Conservation (phyloP, 345 rosid species). For the Citrus maxima region DNA sequence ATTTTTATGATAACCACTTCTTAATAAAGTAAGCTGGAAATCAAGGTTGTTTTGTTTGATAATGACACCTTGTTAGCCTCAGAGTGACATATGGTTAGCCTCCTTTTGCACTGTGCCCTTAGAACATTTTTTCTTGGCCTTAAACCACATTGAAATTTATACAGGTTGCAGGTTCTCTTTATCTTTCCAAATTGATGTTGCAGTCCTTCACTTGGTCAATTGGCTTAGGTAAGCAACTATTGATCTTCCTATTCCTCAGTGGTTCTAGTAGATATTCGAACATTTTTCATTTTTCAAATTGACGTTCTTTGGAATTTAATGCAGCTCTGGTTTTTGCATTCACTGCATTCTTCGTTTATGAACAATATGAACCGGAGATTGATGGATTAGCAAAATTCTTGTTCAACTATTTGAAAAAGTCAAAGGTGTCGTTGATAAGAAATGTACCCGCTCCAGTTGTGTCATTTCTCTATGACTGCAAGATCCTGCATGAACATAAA, state of each 20-base stretch:
- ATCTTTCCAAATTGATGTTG: constrained; percentile 40
- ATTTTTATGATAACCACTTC: neutral
- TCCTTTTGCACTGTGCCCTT: neutral
- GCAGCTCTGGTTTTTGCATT: constrained; percentile 69
- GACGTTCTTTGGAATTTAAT: constrained; percentile 19
- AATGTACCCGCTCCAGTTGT: constrained; percentile 27
- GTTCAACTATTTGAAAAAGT: constrained; percentile 13
- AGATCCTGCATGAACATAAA: constrained; percentile 8
- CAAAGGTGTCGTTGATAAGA: constrained; percentile 28
- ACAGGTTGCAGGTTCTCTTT: constrained; percentile 48
- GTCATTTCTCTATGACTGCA: constrained; percentile 16
- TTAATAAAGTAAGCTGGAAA: neutral
- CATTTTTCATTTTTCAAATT: constrained; percentile 1
- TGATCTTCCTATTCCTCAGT: neutral
- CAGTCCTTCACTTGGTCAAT: constrained; percentile 34
- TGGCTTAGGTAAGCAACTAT: constrained; percentile 50
- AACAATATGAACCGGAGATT: constrained; percentile 74
- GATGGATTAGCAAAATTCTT: constrained; percentile 42
- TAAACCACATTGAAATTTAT: neutral
- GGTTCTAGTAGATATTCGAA: neutral
- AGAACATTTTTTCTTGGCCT: neutral
- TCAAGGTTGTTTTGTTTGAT: neutral
- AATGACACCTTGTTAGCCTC: neutral
- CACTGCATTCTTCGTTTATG: constrained; percentile 74
- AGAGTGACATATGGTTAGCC: neutral